Evolutionary conservation across 164 flowering plant species (phyloP).

Genomic region (Magnolia sinica): DNA sequence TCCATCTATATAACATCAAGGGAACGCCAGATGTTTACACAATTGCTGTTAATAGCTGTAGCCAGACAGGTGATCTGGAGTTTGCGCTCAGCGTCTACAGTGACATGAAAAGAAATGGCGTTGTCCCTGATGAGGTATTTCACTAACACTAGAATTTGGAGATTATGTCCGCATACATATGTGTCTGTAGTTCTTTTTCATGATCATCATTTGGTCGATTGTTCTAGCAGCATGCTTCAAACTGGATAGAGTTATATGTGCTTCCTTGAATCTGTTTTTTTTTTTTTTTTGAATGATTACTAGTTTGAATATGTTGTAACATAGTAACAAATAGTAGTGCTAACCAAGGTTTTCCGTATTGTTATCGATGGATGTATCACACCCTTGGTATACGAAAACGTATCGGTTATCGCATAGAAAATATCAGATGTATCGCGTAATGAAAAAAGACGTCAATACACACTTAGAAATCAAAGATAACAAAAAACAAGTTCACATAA

Average conservation of each 20-base stretch:
- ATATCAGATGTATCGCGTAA: no score
- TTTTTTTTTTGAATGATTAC: no score
- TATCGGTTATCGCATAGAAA: no score
- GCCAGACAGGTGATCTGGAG: constrained; percentile 82
- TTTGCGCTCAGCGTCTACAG: constrained; percentile 62
- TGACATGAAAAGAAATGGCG: constrained; percentile 75
- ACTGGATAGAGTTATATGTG: background rate
- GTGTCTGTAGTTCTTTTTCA: background rate
- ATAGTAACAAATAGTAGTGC: no score
- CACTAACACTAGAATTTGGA: background rate
- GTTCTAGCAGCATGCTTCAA: background rate
- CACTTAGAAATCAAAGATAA: no score
- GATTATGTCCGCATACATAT: background rate
- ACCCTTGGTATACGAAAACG: no score
- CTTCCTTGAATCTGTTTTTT: no score
- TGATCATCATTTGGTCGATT: background rate
- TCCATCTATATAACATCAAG: constrained; percentile 64
- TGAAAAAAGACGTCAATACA: no score
- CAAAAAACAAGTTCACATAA: no score
- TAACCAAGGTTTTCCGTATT: no score
- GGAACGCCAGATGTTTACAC: constrained; percentile 96
- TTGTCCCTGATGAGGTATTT: constrained; percentile 87
- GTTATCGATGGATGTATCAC: no score
- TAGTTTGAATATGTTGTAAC: no score
- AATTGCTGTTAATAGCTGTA: constrained; percentile 85